Conservation (phyloP, 768 basidiomycete genomes). For the Russula abietina region DNA sequence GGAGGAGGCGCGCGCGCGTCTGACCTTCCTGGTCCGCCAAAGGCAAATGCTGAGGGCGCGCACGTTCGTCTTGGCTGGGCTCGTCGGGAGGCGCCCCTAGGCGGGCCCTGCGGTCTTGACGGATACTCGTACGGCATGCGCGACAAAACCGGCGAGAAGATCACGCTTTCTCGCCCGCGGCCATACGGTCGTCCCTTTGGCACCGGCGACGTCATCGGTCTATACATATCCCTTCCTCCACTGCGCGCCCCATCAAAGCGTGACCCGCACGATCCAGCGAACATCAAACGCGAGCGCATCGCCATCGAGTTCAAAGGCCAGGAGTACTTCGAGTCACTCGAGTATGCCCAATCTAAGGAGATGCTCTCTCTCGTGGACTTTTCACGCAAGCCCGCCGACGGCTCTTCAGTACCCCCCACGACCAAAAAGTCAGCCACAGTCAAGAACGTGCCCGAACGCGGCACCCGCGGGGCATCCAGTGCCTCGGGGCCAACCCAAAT, state of each 20-base stretch:
- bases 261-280: slow-evolving; percentile 75
- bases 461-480: slow-evolving; percentile 35
- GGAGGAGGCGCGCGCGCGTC: slow-evolving; percentile 58
- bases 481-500: slow-evolving; percentile 33
- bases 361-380: slow-evolving; percentile 85
- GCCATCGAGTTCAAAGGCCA: slow-evolving; percentile 96
- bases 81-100: slow-evolving; percentile 86
- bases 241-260: slow-evolving; percentile 49
- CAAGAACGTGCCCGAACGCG: slow-evolving; percentile 59
- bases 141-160: slow-evolving; percentile 90
- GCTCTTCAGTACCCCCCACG: slow-evolving; percentile 49
- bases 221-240: slow-evolving; percentile 86
- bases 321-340: slow-evolving; percentile 90
- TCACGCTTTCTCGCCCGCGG: slow-evolving; percentile 73
- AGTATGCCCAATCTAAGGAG: slow-evolving; percentile 85
- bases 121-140: slow-evolving; percentile 89
- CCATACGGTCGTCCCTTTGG: slow-evolving; percentile 70
- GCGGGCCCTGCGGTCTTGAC: slow-evolving; percentile 88
- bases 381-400: slow-evolving; percentile 26
- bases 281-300: slow-evolving; percentile 81
- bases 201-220: slow-evolving; percentile 85
- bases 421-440: slow-evolving; percentile 62
- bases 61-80: slow-evolving; percentile 92
- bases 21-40: slow-evolving; percentile 38
- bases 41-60: slow-evolving; percentile 61